phyloP scores from a whole-genome alignment of 2,329 filamentous ascomycete species.

The Mycocentrospora acerina region DNA sequence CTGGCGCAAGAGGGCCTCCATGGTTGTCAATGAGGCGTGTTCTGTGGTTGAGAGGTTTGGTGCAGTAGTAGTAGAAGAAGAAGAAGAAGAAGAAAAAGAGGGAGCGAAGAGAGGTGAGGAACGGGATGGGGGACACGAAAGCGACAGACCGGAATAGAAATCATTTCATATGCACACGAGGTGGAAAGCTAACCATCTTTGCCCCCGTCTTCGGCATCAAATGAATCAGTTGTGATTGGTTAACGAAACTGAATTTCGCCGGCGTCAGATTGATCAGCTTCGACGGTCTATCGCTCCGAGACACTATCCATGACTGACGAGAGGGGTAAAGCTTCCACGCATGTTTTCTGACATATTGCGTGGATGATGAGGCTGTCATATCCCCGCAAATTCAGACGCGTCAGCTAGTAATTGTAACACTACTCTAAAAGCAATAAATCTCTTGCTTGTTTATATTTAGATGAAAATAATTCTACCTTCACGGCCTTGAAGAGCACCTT shows the following conservation, averaged over 20 bases:
- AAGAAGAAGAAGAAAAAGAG: slow-evolving; percentile 1
- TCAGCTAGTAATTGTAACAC: no score
- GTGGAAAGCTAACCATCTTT: slow-evolving; percentile 12
- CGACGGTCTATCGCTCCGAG: slow-evolving; percentile 11
- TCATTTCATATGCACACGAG: slow-evolving; percentile 25
- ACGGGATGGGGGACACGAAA: slow-evolving; percentile 8
- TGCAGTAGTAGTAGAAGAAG: background rate
- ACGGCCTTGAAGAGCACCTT: no score
- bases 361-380: no score
- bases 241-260: slow-evolving; percentile 6
- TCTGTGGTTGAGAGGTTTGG: background rate
- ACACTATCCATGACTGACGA: slow-evolving; percentile 7
- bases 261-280: slow-evolving; percentile 15
- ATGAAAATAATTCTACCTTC: no score
- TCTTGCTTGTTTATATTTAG: no score
- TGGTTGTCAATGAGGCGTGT: slow-evolving; percentile 45
- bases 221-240: slow-evolving; percentile 27
- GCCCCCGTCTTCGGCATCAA: slow-evolving; percentile 27
- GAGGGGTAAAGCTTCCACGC: slow-evolving; percentile 2
- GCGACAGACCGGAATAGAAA: slow-evolving; percentile 25
- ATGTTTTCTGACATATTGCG: no score
- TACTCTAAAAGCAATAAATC: no score
- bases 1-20: slow-evolving; percentile 94
- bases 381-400: no score
- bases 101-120: slow-evolving; percentile 2